phyloP scores from a whole-genome alignment of 2,329 filamentous ascomycete species.

The Colletotrichum neosansevieriae region DNA sequence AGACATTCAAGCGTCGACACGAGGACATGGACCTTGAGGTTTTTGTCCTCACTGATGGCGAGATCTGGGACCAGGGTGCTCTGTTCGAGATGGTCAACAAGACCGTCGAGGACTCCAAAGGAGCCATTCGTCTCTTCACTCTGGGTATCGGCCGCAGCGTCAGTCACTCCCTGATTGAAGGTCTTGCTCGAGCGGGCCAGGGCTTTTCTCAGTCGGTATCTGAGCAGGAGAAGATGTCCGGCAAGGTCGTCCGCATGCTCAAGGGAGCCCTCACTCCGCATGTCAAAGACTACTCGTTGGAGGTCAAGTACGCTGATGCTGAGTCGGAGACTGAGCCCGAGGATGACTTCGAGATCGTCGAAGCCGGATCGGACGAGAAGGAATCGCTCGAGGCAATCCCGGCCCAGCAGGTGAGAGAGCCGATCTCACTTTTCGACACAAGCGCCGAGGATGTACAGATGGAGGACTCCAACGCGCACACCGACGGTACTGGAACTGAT shows the following conservation, averaged over 20 bases:
- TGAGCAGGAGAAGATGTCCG: conserved; percentile 74
- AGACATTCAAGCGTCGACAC: conserved; percentile 56
- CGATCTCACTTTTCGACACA: conserved; percentile 72
- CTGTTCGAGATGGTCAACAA: conserved; percentile 61
- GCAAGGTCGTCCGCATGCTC: conserved; percentile 79
- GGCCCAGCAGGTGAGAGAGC: conserved; percentile 46
- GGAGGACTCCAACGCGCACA: conserved; percentile 37
- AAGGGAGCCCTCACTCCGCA: conserved; percentile 77
- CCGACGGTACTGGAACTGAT: conserved; percentile 40
- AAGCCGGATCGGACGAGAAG: conserved; percentile 59
- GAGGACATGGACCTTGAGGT: conserved; percentile 64
- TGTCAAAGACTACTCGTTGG: conserved; percentile 71
- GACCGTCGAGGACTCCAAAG: conserved; percentile 53
- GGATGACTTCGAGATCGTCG: conserved; percentile 73
- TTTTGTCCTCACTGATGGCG: conserved; percentile 68
- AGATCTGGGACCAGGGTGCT: conserved; percentile 60
- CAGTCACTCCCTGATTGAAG: conserved; percentile 66
- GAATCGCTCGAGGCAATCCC: background rate
- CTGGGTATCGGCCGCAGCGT: conserved; percentile 65
- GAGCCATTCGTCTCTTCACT: conserved; percentile 64
- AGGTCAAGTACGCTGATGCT: conserved; percentile 65
- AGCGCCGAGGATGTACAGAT: conserved; percentile 53
- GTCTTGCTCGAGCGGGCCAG: conserved; percentile 65
- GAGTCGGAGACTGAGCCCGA: conserved; percentile 43
- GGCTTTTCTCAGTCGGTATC: conserved; percentile 73